A percentile compares a stretch with the other conserved stretches of the same genome.
Evolutionary conservation across 177 flowering plant species (phyloP).

Genomic region (Vitis hybrid): DNA sequence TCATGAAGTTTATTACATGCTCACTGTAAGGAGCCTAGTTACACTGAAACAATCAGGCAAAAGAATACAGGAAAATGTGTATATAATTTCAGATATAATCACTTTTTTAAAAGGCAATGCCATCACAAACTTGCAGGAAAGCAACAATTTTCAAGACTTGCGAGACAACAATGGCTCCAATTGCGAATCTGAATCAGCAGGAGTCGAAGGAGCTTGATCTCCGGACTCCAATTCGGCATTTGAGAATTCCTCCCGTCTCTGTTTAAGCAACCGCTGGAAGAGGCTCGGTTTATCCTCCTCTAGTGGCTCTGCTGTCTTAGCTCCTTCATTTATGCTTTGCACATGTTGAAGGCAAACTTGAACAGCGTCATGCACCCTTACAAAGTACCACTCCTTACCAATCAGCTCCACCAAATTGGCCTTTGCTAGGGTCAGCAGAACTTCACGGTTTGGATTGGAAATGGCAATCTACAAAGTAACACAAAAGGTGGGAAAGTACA

Average conservation of each 20-base stretch:
- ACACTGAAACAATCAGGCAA: neutral
- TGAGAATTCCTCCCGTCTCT: slow-evolving; percentile 35
- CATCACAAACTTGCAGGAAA: slow-evolving; percentile 5
- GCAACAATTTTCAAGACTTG: slow-evolving; percentile 17
- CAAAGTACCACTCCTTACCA: slow-evolving; percentile 97
- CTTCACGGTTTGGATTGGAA: slow-evolving; percentile 87
- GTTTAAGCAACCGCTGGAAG: slow-evolving; percentile 39
- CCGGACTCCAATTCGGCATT: slow-evolving; percentile 53
- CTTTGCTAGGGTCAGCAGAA: slow-evolving; percentile 62
- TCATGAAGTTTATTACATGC: too few relatives aligned
- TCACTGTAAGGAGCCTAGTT: too few relatives aligned
- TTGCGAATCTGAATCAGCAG: slow-evolving; percentile 28
- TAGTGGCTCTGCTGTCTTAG: slow-evolving; percentile 21
- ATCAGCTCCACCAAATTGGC: slow-evolving; percentile 74
- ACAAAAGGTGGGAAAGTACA: neutral
- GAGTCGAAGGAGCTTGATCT: slow-evolving; percentile 2
- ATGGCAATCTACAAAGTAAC: slow-evolving; percentile 72
- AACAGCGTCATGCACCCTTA: slow-evolving; percentile 94
- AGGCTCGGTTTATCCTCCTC: slow-evolving; percentile 26
- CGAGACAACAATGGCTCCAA: slow-evolving; percentile 45
- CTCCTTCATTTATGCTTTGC: slow-evolving; percentile 39
- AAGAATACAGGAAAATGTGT: neutral
- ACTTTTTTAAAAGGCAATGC: neutral
- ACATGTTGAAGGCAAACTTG: slow-evolving; percentile 94
- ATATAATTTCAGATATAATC: neutral